A percentile compares a stretch with the other conserved stretches of the same genome.
These are phyloP conservation scores for Fraxinus anomala DNA, from an alignment of 257 asterid species.

Conservation along the genomic window DNA sequence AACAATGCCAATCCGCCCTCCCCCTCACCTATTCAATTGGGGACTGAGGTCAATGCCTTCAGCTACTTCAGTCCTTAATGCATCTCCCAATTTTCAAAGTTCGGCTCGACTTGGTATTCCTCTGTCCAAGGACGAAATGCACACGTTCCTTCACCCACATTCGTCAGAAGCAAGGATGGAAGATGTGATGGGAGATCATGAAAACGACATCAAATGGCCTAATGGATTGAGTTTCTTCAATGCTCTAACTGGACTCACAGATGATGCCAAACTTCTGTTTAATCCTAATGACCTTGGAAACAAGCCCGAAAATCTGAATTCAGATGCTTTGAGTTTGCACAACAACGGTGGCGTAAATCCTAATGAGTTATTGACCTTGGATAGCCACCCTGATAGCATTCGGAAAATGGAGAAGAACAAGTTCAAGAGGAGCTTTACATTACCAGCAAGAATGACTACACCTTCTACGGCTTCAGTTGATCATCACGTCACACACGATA, in stretches of 20 bases:
- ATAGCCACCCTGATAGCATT: conserved; percentile 37
- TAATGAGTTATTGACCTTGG: conserved; percentile 80
- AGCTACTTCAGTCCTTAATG: conserved; percentile 39
- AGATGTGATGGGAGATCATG: conserved; percentile 67
- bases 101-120: conserved; percentile 55
- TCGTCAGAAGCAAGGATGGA: conserved; percentile 42
- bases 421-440: conserved; percentile 85
- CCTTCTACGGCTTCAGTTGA: conserved; percentile 76
- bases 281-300: conserved; percentile 54
- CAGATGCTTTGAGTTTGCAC: conserved; percentile 48
- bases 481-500: conserved; percentile 50
- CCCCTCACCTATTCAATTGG: conserved; percentile 83
- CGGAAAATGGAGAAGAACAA: conserved; percentile 65
- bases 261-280: conserved; percentile 76
- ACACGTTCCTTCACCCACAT: conserved; percentile 82
- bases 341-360: conserved; percentile 37
- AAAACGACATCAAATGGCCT: conserved; percentile 92
- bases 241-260: conserved; percentile 73
- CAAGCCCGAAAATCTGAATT: conserved; percentile 42
- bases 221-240: conserved; percentile 78
- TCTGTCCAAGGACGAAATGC: conserved; percentile 66
- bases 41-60: conserved; percentile 62
- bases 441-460: conserved; percentile 82
- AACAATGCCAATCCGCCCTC: conserved; percentile 53
- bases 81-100: conserved; percentile 61